Percentiles rank a stretch among this genome's conserved stretches.
Evolutionary conservation across 306 rosid genomes (phyloP).

Genomic region (Vigna nakashimae): DNA sequence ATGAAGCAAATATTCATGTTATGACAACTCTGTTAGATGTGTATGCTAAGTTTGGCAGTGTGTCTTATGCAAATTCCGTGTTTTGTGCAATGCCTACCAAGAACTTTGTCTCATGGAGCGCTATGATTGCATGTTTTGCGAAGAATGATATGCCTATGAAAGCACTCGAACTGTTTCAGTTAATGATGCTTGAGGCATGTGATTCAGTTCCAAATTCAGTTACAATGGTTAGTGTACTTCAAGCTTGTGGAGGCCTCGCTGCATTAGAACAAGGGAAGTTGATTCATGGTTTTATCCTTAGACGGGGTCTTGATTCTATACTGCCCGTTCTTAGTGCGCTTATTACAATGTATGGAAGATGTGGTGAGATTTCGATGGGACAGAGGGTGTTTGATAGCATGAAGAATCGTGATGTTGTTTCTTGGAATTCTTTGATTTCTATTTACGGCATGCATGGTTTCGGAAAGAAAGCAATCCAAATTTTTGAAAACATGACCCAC

Average conservation of each 20-base stretch:
- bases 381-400: constrained; percentile 67
- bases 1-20: constrained; percentile 69
- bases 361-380: constrained; percentile 77
- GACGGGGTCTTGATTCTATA: constrained; percentile 90
- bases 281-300: constrained; percentile 83
- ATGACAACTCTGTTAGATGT: constrained; percentile 89
- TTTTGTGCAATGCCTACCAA: constrained; percentile 70
- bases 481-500: constrained; percentile 71
- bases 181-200: constrained; percentile 67
- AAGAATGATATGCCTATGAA: constrained; percentile 76
- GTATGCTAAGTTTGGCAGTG: constrained; percentile 81
- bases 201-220: constrained; percentile 83
- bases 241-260: constrained; percentile 82
- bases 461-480: constrained; percentile 73
- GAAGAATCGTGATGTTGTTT: constrained; percentile 70
- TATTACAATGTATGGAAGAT: constrained; percentile 83
- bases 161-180: constrained; percentile 80
- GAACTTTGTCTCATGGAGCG: constrained; percentile 94
- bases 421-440: constrained; percentile 90
- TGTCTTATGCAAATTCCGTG: constrained; percentile 67
- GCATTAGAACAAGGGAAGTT: constrained; percentile 86
- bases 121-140: constrained; percentile 86
- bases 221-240: constrained; percentile 96
- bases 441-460: constrained; percentile 86
- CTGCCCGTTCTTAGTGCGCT: constrained; percentile 81